Conservation (phyloP, 2,329 filamentous ascomycete genomes). For the Fusarium penzigii region DNA sequence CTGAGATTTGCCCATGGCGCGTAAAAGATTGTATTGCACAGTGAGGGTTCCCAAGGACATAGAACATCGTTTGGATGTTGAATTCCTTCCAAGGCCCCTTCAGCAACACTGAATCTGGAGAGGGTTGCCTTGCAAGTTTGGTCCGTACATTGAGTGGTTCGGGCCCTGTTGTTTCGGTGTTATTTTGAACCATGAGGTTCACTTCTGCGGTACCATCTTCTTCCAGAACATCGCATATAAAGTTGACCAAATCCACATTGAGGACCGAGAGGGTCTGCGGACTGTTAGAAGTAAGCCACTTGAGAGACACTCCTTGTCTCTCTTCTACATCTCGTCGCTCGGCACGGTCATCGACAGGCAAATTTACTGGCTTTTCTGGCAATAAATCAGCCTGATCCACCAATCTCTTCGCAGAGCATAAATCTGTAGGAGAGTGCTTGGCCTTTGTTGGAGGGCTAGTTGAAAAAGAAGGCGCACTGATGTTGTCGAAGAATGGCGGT, state of each 20-base stretch:
- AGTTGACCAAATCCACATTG: constrained; percentile 57
- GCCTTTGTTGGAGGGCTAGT: no score
- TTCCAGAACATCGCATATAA: constrained; percentile 61
- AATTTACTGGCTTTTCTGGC: no score
- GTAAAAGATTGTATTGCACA: constrained; percentile 60
- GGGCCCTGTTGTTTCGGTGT: constrained; percentile 6
- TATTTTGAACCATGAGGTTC: constrained; percentile 29
- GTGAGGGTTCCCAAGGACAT: constrained; percentile 59
- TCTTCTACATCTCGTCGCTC: neutral
- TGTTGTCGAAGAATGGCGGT: no score
- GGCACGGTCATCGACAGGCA: neutral
- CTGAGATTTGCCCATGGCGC: constrained; percentile 51
- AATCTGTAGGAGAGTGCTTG: no score
- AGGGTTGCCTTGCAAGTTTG: constrained; percentile 12
- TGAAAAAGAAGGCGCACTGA: no score
- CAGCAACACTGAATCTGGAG: constrained; percentile 8
- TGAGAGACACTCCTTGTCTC: neutral
- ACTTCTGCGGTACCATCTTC: constrained; percentile 56
- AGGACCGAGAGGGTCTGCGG: constrained; percentile 60
- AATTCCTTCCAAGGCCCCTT: constrained; percentile 59
- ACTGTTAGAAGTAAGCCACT: constrained; percentile 36
- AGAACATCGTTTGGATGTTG: constrained; percentile 65
- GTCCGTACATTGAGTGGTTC: constrained; percentile 12
- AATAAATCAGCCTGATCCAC: no score
- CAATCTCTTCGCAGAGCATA: no score